These are phyloP conservation scores for Apiospora kogelbergensis DNA, from an alignment of 2,329 filamentous ascomycete genomes.

Conservation along the genomic window DNA sequence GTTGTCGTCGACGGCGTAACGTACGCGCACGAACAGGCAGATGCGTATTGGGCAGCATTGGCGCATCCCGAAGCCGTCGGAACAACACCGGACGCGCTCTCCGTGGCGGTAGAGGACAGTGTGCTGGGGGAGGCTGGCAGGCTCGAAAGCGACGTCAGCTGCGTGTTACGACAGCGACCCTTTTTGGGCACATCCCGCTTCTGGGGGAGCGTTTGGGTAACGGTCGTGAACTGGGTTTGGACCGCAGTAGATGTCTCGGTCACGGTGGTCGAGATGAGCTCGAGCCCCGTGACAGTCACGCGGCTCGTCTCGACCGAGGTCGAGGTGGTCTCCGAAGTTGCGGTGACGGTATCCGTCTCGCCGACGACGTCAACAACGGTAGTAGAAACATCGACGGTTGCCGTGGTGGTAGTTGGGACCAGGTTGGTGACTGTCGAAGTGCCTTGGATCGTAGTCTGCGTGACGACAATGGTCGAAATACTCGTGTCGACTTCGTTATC, in stretches of 20 bases:
- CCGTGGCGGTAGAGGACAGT: neutral
- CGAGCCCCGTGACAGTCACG: neutral
- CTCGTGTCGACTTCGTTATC: too few relatives aligned
- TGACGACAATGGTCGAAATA: too few relatives aligned
- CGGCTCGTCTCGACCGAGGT: neutral
- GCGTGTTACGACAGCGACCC: too few relatives aligned
- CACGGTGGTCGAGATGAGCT: neutral
- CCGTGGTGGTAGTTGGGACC: neutral
- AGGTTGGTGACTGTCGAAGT: neutral
- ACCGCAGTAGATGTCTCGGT: neutral
- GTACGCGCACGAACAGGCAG: neutral
- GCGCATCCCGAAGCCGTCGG: neutral
- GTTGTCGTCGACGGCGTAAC: neutral
- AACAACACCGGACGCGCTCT: too few relatives aligned
- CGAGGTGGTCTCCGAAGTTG: neutral
- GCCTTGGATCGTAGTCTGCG: neutral
- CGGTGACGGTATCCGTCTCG: neutral
- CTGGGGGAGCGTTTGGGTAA: neutral
- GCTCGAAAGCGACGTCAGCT: too few relatives aligned
- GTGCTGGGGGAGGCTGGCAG: neutral
- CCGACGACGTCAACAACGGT: neutral
- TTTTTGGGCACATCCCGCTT: neutral
- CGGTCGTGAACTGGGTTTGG: neutral
- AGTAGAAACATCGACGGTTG: neutral
- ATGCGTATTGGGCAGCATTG: neutral